Evolutionary conservation across 2,329 filamentous ascomycete genomes (phyloP).

Genomic region (Calonectria ilicicola): DNA sequence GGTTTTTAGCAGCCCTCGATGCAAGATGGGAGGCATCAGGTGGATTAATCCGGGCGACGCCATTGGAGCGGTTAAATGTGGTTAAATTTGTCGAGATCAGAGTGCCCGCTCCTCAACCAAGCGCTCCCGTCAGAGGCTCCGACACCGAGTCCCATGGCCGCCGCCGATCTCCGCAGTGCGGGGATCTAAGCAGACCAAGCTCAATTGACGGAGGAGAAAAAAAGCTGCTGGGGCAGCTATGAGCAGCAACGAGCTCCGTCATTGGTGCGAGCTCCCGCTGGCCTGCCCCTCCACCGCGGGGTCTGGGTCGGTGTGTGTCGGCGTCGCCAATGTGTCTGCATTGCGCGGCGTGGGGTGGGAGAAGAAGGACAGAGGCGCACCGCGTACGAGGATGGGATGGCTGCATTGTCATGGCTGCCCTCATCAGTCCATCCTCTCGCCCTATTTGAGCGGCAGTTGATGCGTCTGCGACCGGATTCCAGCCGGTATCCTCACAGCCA

Average conservation of each 20-base stretch:
- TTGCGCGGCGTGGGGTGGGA: slow-evolving; percentile 18
- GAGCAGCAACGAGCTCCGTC: background rate
- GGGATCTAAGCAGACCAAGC: background rate
- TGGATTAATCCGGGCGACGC: slow-evolving; percentile 3
- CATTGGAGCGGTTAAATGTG: slow-evolving; percentile 33
- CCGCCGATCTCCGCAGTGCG: slow-evolving; percentile 29
- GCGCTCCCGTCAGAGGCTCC: slow-evolving; percentile 25
- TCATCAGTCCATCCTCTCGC: slow-evolving; percentile 32
- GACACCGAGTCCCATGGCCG: slow-evolving; percentile 17
- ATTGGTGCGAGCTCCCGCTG: slow-evolving; percentile 20
- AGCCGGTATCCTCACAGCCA: slow-evolving; percentile 12
- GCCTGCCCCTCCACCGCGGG: slow-evolving; percentile 24
- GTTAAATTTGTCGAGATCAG: slow-evolving; percentile 23
- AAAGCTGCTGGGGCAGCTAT: slow-evolving; percentile 1
- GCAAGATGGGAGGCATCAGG: background rate
- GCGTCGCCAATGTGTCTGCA: slow-evolving; percentile 10
- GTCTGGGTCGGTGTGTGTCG: slow-evolving; percentile 22
- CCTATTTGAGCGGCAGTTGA: slow-evolving; percentile 36
- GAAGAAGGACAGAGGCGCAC: slow-evolving; percentile 19
- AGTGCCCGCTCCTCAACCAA: slow-evolving; percentile 4
- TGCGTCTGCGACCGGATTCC: slow-evolving; percentile 27
- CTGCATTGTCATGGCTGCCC: slow-evolving; percentile 13
- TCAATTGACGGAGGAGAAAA: background rate
- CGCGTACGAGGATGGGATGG: slow-evolving; percentile 20
- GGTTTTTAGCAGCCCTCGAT: slow-evolving; percentile 1